These are phyloP conservation scores for Heliamphora pulchella DNA, from an alignment of 179 eudicot genomes.

Conservation along the genomic window DNA sequence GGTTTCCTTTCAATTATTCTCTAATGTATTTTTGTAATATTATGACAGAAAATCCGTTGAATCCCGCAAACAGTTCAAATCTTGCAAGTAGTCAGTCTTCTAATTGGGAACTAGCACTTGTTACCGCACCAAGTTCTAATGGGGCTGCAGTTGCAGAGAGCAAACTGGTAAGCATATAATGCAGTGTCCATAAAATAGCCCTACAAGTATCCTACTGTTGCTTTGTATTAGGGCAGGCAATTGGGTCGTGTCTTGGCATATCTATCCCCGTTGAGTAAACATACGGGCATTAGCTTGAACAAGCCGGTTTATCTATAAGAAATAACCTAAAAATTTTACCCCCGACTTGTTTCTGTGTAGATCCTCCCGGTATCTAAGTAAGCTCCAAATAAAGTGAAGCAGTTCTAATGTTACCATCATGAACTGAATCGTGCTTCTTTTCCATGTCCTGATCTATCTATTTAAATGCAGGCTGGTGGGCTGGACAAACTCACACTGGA, in stretches of 20 bases:
- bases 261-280: no score
- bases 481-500: conserved; percentile 50
- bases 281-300: not conserved
- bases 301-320: no score
- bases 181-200: not conserved
- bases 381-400: no score
- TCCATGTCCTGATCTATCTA: not conserved
- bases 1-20: not conserved
- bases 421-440: not conserved
- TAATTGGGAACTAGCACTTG: conserved; percentile 65
- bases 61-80: conserved; percentile 1
- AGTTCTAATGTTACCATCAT: no score
- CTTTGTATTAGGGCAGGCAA: not conserved
- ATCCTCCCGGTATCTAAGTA: no score
- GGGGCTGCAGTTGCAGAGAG: conserved; percentile 24
- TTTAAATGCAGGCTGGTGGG: conserved; percentile 38
- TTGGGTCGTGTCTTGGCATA: not conserved
- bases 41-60: conserved; percentile 6
- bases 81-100: conserved; percentile 21
- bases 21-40: not conserved
- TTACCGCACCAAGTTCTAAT: conserved; percentile 41
- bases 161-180: conserved; percentile 29
- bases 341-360: no score
- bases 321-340: no score
- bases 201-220: not conserved